These are phyloP conservation scores for Mortierella sp. DNA, from an alignment of 371 early-diverging fungal genomes.

Conservation along the genomic window DNA sequence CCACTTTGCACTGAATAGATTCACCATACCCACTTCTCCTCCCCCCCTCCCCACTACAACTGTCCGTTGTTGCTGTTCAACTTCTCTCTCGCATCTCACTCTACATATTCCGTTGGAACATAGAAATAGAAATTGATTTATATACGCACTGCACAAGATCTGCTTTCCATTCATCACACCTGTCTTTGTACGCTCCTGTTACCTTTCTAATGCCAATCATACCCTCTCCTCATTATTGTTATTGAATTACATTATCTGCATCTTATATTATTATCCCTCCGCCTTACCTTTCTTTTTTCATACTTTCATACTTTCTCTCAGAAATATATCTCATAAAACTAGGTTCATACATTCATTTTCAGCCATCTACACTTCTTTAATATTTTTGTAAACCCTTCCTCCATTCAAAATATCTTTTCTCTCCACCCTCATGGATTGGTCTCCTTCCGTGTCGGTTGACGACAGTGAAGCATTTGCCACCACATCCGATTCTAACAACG, in stretches of 20 bases:
- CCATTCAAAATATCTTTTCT: background rate
- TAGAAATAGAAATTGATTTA: no score
- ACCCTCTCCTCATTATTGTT: no score
- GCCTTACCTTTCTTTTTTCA: background rate
- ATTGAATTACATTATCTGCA: no score
- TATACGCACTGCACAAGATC: background rate
- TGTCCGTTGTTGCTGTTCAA: background rate
- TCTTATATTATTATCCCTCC: no score
- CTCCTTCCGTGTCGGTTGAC: slow-evolving; percentile 23
- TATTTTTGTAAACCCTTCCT: background rate
- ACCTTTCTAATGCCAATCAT: no score
- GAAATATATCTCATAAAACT: background rate
- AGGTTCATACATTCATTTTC: background rate
- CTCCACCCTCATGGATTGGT: slow-evolving; percentile 26
- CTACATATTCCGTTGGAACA: background rate
- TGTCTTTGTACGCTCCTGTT: no score
- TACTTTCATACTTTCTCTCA: background rate
- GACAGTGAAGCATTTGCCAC: slow-evolving; percentile 16
- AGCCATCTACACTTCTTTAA: no score
- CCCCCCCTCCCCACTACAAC: background rate
- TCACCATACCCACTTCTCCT: background rate
- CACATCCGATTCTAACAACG: slow-evolving; percentile 5
- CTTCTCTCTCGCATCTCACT: background rate
- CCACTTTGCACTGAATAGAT: no score
- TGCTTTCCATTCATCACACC: background rate